Evolutionary conservation across 306 rosid species (phyloP), one percentile per base, ranked within the genome.

Genomic region (Cucumis hystrix): DNA sequence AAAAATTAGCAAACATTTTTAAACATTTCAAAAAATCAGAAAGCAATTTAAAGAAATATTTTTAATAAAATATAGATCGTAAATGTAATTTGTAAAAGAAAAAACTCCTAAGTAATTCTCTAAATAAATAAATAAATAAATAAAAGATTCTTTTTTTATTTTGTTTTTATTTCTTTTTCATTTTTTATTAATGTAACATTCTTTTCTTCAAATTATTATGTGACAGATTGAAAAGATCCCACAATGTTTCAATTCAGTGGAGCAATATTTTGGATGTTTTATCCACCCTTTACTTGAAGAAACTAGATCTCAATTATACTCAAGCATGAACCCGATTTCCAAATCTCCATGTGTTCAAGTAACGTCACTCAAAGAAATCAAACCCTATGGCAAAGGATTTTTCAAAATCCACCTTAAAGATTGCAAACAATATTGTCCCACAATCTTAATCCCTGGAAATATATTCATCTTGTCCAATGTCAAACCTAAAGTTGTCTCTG

Each of bases 241-340:
- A n/a, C 54, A 51, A 14, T 55, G 84, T 16, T 92, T 90, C 68
- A 28, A 65, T 8, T 87, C 93, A 0, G 82, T 79, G 75, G 5
- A 33, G 33, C 85, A 83, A 11, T 92, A 88, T 81, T 82, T 87
- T 60, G 78, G 45, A 8, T 90, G 88, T 15, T 87, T 68, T 59
- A 70, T 77, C 45, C 77, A 86, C 80, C 96, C 92, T 2, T 83
- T 92, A 17, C 58, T 92, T 83, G 96, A 92, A 69, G 97, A 92
- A 79, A 87, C 92, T 17, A 71, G 96, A 65, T 90, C 90, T 7
- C 76, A 85, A 2, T 17, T 92, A n/a, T 74, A 83, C 49, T 83
- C 89, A 0, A 83, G 87, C 70, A 81, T 92, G 96, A 90, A 88
- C 28, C 71, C 71, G 10, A 65, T 92, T 20, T 28, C 79, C 10